These are phyloP conservation scores for Platanthera guangdongensis DNA, from an alignment of 106 monocot genomes.

Conservation along the genomic window DNA sequence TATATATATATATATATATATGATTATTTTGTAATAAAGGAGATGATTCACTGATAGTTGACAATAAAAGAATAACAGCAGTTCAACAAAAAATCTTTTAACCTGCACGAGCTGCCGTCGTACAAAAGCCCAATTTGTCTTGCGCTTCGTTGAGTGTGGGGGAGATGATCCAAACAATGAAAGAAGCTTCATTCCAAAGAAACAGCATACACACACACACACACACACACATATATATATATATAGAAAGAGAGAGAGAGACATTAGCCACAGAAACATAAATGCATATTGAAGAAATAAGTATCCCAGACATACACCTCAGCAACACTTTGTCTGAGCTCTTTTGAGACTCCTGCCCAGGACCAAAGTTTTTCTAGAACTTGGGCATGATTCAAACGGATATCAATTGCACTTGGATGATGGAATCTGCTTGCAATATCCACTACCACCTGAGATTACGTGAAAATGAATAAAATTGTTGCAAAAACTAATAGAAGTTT, in stretches of 20 bases:
- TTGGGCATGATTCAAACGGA: slow-evolving; percentile 75
- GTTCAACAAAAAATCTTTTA: background rate
- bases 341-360: slow-evolving; percentile 66
- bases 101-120: slow-evolving; percentile 88
- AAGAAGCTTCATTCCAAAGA: slow-evolving; percentile 49
- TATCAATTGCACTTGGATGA: slow-evolving; percentile 47
- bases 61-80: background rate
- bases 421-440: slow-evolving; percentile 55
- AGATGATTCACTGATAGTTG: background rate
- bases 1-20: background rate
- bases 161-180: slow-evolving; percentile 57
- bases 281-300: background rate
- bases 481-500: background rate
- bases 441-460: slow-evolving; percentile 41
- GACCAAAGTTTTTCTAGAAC: slow-evolving; percentile 76
- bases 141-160: slow-evolving; percentile 71
- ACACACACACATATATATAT: no score
- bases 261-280: background rate
- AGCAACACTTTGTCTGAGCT: slow-evolving; percentile 59
- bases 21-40: background rate
- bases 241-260: background rate
- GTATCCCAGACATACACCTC: slow-evolving; percentile 50
- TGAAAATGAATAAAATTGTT: background rate
- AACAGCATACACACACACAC: background rate
- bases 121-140: slow-evolving; percentile 74